Evolutionary conservation across 805 yeast genomes (phyloP).

Genomic region (Starmerella powellii): DNA sequence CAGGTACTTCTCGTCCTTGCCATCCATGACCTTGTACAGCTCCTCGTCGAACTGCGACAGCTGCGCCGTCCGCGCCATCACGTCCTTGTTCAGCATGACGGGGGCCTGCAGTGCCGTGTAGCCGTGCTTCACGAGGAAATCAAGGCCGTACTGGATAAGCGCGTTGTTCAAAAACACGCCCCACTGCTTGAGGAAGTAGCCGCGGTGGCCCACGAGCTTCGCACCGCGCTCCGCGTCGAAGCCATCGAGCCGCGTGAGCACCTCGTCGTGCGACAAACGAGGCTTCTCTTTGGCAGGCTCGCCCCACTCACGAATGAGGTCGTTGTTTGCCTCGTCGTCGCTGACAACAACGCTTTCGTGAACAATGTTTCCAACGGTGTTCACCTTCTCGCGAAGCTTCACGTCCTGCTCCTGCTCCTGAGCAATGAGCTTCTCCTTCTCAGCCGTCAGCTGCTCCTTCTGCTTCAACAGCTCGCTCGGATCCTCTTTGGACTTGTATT

Average conservation of each 20-base stretch:
- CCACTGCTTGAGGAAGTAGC: conserved; percentile 84
- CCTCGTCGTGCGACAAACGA: conserved; percentile 91
- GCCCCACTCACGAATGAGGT: conserved; percentile 75
- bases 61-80: conserved; percentile 98
- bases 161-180: conserved; percentile 99
- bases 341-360: conserved; percentile 85
- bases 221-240: conserved; percentile 99
- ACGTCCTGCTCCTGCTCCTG: conserved; percentile 72
- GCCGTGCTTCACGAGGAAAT: conserved; percentile 63
- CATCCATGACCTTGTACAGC: conserved; percentile 90
- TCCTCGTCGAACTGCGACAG: conserved; percentile 97
- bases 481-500: conserved; percentile 90
- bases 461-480: conserved; percentile 70
- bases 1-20: conserved; percentile 93
- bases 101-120: conserved; percentile 95
- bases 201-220: conserved; percentile 95
- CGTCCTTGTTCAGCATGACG: conserved; percentile 98
- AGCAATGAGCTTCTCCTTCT: conserved; percentile 54
- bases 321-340: conserved; percentile 81
- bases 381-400: conserved; percentile 65
- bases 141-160: conserved; percentile 86
- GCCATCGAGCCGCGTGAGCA: conserved; percentile 86
- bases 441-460: conserved; percentile 61
- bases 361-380: conserved; percentile 84
- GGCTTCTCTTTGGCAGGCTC: conserved; percentile 51